Evolutionary conservation across 148 eudicot genomes (phyloP).

Genomic region (Heliosperma pusillum): DNA sequence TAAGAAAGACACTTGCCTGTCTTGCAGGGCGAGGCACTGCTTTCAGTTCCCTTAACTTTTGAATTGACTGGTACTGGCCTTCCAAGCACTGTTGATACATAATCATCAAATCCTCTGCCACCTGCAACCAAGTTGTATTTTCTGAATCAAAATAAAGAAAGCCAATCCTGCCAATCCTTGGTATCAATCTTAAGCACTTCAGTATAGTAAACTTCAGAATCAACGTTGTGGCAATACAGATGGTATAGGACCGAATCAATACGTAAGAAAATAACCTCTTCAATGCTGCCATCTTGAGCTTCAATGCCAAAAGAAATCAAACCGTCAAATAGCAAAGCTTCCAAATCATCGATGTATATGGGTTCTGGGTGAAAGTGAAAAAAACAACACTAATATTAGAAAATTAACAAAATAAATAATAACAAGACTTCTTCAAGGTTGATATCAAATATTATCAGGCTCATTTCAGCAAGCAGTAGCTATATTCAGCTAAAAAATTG

Average conservation of each 20-base stretch:
- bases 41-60: constrained; percentile 41
- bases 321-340: constrained; percentile 47
- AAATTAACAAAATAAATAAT: background rate
- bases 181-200: background rate
- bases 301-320: constrained; percentile 51
- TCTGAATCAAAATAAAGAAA: background rate
- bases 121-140: constrained; percentile 25
- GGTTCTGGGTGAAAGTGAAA: constrained; percentile 32
- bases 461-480: background rate
- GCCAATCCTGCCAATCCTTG: too few species aligned
- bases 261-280: constrained; percentile 44
- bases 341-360: constrained; percentile 69
- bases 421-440: background rate
- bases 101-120: constrained; percentile 51
- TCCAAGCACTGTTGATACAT: constrained; percentile 73
- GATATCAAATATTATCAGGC: background rate
- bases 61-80: constrained; percentile 49
- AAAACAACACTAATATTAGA: background rate
- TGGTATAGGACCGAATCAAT: background rate
- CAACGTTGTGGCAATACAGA: background rate
- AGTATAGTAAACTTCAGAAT: background rate
- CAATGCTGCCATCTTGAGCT: constrained; percentile 65
- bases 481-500: too few species aligned
- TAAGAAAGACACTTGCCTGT: constrained; percentile 37
- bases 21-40: constrained; percentile 18